Evolutionary conservation across 1,139 yeast species (phyloP), one percentile per base, ranked within the genome.

Genomic region (Suhomyces atakaporum): DNA sequence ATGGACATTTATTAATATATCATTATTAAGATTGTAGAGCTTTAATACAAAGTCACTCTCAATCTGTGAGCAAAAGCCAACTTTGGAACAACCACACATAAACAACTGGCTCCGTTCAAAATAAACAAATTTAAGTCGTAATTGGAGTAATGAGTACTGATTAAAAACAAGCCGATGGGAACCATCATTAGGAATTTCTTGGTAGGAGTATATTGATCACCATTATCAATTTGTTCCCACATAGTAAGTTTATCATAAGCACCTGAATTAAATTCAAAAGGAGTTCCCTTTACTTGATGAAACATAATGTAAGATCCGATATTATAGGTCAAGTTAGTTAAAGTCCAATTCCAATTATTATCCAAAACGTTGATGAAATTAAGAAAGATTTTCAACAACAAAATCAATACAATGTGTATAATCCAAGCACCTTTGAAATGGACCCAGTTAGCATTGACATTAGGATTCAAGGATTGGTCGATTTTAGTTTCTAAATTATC

Each of bases 221-320:
- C 98, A 53, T 90, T 84, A 62, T 92, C 97, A 47, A 92, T 84
- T 63, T 92, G 98, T 63, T 92, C 98, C 98, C 98, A 92, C 97
- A 92, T 87, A 19, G 97, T 92, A 52, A 92, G 74, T 56, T 88
- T 84, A 60, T 92, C 98, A 62, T 85, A 92, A 0, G 97, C 97
- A 28, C 98, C 98, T 25, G 88, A 84, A 58, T 90, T 92, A 67
- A 90, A 89, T 51, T 92, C 98, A 60, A 92, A 92, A 1, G 98
- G 98, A 3, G 95, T 88, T 22, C 98, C 98, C 55, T 90, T 92
- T 34, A 92, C 88, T 59, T 87, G 85, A 62, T 92, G 98, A 61
- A 92, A 92, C 97, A 92, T 92, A 48, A 92, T 79, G 58, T 89
- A 90, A 3, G 95, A 84, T 3, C 97, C 97, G 47, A 86, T 77